Evolutionary conservation across 768 basidiomycete species (phyloP).

Genomic region (Bullera alba): DNA sequence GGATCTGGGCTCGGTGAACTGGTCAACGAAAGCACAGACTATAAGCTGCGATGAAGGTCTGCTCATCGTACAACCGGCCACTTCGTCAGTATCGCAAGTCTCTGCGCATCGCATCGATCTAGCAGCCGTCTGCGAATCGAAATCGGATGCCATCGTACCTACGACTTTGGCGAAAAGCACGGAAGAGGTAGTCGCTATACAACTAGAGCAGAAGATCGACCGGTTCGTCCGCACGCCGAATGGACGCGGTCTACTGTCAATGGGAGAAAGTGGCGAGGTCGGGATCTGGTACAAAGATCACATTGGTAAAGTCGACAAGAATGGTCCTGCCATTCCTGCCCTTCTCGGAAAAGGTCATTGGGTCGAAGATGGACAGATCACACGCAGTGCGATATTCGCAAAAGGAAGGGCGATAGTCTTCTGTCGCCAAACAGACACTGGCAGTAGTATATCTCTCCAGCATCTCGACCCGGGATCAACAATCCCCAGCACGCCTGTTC

Average conservation of each 20-base stretch:
- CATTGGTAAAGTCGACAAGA: conserved; percentile 10
- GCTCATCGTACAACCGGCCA: neutral
- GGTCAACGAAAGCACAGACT: conserved; percentile 7
- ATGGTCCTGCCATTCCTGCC: conserved; percentile 3
- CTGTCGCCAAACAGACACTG: conserved; percentile 3
- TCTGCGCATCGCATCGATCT: too few relatives aligned
- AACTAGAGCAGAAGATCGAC: conserved; percentile 16
- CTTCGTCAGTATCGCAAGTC: neutral
- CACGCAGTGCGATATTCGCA: conserved; percentile 30
- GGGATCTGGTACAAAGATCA: conserved; percentile 33
- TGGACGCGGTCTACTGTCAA: conserved; percentile 37
- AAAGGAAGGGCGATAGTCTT: conserved; percentile 38
- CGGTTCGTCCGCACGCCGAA: conserved; percentile 41
- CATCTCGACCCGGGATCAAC: conserved; percentile 20
- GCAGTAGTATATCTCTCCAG: conserved; percentile 17
- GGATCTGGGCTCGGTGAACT: neutral
- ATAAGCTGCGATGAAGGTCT: too few relatives aligned
- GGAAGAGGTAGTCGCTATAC: neutral
- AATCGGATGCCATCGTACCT: too few relatives aligned
- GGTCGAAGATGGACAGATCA: conserved; percentile 1
- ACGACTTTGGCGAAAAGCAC: too few relatives aligned
- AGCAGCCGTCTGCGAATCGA: too few relatives aligned
- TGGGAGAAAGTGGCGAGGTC: conserved; percentile 30
- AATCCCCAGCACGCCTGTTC: conserved; percentile 13
- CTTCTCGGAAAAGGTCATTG: conserved; percentile 30